Conservation (phyloP, 176 grass and related monocot species). For the Triticum timopheevii region DNA sequence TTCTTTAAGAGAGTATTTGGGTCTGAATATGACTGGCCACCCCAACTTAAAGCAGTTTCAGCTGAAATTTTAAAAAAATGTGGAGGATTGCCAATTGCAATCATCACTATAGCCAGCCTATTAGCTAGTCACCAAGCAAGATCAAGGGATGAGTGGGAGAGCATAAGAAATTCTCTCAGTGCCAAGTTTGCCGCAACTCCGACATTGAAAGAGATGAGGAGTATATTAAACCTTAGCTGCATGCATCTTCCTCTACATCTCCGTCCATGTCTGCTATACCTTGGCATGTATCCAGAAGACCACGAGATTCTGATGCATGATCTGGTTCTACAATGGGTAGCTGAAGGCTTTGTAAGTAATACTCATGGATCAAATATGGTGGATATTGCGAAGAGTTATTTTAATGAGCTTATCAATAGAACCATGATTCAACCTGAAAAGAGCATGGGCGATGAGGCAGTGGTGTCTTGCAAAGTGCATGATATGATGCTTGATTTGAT, state of each 20-base stretch:
- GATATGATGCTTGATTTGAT: constrained; percentile 1
- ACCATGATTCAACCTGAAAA: background rate
- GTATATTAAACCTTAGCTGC: background rate
- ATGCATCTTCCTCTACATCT: background rate
- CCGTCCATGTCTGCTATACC: background rate
- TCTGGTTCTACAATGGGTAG: background rate
- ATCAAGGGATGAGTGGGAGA: background rate
- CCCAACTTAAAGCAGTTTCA: background rate
- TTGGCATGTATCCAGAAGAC: background rate
- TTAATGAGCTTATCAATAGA: background rate
- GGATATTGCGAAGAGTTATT: background rate
- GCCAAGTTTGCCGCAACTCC: background rate
- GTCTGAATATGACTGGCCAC: background rate
- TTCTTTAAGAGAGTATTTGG: background rate
- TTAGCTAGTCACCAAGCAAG: background rate
- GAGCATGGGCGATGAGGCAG: background rate
- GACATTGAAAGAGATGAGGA: background rate
- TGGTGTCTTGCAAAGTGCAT: background rate
- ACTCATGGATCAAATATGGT: background rate
- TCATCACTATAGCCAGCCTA: background rate
- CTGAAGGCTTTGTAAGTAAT: background rate
- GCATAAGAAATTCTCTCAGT: background rate
- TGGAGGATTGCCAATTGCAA: background rate
- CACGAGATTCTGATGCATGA: background rate
- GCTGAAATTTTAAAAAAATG: background rate